phyloP scores from a whole-genome alignment of 495 filamentous ascomycete genomes.

The Clohesyomyces aquaticus region DNA sequence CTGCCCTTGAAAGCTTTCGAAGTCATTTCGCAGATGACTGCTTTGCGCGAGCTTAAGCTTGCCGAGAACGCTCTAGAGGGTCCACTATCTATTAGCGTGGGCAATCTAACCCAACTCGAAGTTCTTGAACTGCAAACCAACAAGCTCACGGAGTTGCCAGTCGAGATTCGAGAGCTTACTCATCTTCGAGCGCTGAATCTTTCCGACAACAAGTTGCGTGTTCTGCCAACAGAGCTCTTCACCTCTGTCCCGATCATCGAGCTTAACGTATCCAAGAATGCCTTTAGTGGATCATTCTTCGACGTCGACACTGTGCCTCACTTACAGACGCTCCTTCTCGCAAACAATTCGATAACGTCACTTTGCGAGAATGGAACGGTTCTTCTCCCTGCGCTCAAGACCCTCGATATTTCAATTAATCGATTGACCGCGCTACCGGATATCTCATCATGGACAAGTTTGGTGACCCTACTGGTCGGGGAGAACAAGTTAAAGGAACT shows the following conservation, averaged over 20 bases:
- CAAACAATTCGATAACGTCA: conserved; percentile 69
- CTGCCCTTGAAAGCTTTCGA: conserved; percentile 70
- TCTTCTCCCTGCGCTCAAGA: conserved; percentile 71
- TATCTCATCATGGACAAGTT: conserved; percentile 68
- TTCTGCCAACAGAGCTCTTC: conserved; percentile 70
- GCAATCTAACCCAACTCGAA: conserved; percentile 69
- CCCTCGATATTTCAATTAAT: conserved; percentile 75
- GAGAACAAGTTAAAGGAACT: conserved; percentile 77
- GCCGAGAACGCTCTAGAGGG: conserved; percentile 77
- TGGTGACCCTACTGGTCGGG: conserved; percentile 73
- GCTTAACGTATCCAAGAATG: conserved; percentile 77
- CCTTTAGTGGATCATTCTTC: conserved; percentile 72
- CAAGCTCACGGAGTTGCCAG: conserved; percentile 73
- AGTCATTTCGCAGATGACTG: conserved; percentile 69
- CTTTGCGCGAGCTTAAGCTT: conserved; percentile 78
- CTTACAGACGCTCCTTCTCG: conserved; percentile 75
- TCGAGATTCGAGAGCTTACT: conserved; percentile 63
- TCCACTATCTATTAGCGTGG: conserved; percentile 59
- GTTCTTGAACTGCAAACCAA: conserved; percentile 82
- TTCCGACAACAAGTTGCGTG: conserved; percentile 71
- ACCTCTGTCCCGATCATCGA: conserved; percentile 71
- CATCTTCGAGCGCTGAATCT: conserved; percentile 76
- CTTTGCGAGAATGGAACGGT: conserved; percentile 58
- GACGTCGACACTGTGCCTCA: conserved; percentile 59
- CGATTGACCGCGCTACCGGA: conserved; percentile 72